Base-by-base conservation (phyloP, 2,329 filamentous ascomycete species). In the Diplodia seriata region DNA sequence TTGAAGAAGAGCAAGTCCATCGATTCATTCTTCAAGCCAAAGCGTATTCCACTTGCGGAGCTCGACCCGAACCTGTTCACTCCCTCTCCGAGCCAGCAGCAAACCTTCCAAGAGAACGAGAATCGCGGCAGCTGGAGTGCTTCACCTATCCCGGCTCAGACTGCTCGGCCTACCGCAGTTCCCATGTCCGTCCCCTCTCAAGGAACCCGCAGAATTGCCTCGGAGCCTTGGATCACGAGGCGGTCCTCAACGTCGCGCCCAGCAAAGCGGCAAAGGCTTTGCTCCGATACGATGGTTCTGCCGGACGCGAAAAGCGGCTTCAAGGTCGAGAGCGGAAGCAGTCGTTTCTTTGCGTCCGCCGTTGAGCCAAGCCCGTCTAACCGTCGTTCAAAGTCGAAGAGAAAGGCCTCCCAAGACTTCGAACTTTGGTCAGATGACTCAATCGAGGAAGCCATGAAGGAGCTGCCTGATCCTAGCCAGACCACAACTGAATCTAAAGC, bases 1-100 rank as follows among this genome's bases (percentile, higher is more conserved):
- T 73, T 85, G 68, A 90, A 90, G 78, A 82, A 84, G n/a, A 82
- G 81, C 51, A 87, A 86, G 71, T 81, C 87, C 1, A 90, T 91
- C 67, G 85, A 86, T 62, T 82, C 84, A 2, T 91, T 89, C 77
- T 91, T 91, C 80, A 89, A 86, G 68, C 81, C 86, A 8, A 87
- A 84, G 72, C 85, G 89, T 3, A 85, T 82, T 40, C 89, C 89
- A 12, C 81, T 91, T 68, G 87, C 86, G 23, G 89, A 91, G 74
- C 79, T 91, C 26, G 88, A 91, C 74, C 86, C 87, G 0, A 91
- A 91, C 73, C 85, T 81, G 69, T 88, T 91, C 74, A 89, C 86
- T 0, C 87, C 86, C 26, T 90, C 89, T 9, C 88, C 88, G 23
- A 89, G 84, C 72, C 89, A 91, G 73, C 86, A 87, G 74, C 81